Evolutionary conservation across 805 yeast genomes (phyloP).

Genomic region (Suhomyces prunicola): DNA sequence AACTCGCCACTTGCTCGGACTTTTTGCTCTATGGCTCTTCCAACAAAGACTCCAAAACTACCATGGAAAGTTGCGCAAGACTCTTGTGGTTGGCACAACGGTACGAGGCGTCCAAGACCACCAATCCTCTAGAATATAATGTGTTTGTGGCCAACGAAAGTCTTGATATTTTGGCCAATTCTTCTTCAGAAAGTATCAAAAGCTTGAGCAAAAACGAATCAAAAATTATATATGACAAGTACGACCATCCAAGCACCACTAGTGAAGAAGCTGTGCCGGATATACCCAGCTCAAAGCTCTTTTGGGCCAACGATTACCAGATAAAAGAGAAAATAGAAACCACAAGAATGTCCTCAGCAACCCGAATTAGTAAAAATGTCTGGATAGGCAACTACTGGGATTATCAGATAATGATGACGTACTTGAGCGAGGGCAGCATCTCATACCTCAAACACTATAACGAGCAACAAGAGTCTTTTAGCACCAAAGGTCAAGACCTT

Average conservation of each 20-base stretch:
- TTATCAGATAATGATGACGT: constrained; percentile 41
- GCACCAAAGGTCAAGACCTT: constrained; percentile 2
- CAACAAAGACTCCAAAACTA: not conserved
- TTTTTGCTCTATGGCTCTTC: constrained; percentile 57
- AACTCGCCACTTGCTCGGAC: constrained; percentile 70
- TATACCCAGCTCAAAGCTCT: constrained; percentile 5
- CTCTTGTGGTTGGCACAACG: constrained; percentile 38
- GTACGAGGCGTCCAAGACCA: constrained; percentile 15
- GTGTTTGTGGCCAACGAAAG: constrained; percentile 19
- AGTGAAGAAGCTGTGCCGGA: not conserved
- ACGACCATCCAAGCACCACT: constrained; percentile 3
- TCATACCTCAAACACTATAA: constrained; percentile 6
- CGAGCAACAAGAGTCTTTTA: not conserved
- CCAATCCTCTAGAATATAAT: constrained; percentile 11
- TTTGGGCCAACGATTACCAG: constrained; percentile 66
- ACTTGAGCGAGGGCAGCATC: constrained; percentile 9
- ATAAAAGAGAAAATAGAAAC: constrained; percentile 81
- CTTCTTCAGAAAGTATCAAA: not conserved
- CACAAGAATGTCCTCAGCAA: constrained; percentile 77
- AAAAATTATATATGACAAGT: constrained; percentile 1
- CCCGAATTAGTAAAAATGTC: constrained; percentile 50
- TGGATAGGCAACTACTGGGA: constrained; percentile 88
- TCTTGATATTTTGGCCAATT: constrained; percentile 9
- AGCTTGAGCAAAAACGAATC: constrained; percentile 2
- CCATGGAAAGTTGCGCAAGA: constrained; percentile 25